These are phyloP conservation scores for Pinus taeda DNA, from an alignment of 75 land plant species.

Conservation along the genomic window DNA sequence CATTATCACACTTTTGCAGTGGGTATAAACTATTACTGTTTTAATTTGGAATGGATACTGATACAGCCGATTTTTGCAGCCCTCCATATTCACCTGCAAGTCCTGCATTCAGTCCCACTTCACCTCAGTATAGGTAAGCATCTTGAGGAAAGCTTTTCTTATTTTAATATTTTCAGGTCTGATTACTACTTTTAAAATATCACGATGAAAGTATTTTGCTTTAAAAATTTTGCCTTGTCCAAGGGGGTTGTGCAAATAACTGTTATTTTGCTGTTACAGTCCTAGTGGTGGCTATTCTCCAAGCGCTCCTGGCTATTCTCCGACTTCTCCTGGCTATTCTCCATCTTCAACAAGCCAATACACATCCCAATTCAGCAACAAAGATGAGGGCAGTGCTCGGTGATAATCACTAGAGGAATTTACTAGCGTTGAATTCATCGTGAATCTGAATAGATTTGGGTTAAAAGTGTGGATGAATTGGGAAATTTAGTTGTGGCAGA, in stretches of 20 bases:
- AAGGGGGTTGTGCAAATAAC: no score
- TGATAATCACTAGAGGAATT: no score
- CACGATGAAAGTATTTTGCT: no score
- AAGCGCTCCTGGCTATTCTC: conserved; percentile 92
- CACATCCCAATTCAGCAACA: conserved; percentile 63
- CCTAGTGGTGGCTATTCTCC: conserved; percentile 92
- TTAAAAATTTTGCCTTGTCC: no score
- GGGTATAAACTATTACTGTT: neutral
- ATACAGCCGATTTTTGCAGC: conserved; percentile 27
- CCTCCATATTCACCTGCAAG: conserved; percentile 69
- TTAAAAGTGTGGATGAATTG: no score
- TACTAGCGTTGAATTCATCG: no score
- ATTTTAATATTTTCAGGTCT: neutral
- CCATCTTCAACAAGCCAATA: conserved; percentile 83
- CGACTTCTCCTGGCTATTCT: conserved; percentile 91
- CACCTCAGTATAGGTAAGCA: conserved; percentile 82
- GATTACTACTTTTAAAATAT: neutral
- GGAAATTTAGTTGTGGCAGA: no score
- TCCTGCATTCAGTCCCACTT: conserved; percentile 89
- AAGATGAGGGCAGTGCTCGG: conserved; percentile 30
- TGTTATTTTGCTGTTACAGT: conserved; percentile 32
- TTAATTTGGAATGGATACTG: neutral
- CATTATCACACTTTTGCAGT: neutral
- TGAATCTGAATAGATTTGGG: no score
- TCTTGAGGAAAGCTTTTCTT: neutral